Percentiles rank a stretch among this genome's conserved stretches.
Conservation (phyloP, 192 early-diverging fungal genomes). For the Rhizophagus sp. region DNA sequence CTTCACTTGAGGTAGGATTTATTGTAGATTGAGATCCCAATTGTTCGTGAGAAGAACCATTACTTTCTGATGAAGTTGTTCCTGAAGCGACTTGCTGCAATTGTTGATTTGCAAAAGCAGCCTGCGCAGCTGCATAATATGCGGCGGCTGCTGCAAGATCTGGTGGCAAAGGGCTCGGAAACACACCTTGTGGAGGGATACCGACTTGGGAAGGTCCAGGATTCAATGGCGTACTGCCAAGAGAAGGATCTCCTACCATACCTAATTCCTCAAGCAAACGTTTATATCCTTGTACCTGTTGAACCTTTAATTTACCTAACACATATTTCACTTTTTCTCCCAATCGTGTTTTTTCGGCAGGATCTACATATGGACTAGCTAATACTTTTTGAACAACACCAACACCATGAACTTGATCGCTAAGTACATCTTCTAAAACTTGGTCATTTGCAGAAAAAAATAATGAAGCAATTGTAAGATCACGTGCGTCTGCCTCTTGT, state of each 20-base stretch:
- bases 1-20: slow-evolving; percentile 1
- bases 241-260: slow-evolving; percentile 40
- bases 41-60: slow-evolving; percentile 20
- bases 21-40: slow-evolving; percentile 1
- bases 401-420: slow-evolving; percentile 87
- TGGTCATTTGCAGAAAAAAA: slow-evolving; percentile 71
- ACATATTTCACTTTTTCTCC: slow-evolving; percentile 72
- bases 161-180: slow-evolving; percentile 30
- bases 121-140: slow-evolving; percentile 21
- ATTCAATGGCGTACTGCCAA: slow-evolving; percentile 13
- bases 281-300: slow-evolving; percentile 77
- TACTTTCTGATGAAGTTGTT: slow-evolving; percentile 23
- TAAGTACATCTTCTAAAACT: slow-evolving; percentile 68
- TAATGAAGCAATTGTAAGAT: slow-evolving; percentile 77
- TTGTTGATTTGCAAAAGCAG: slow-evolving; percentile 28
- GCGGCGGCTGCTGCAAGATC: slow-evolving; percentile 38
- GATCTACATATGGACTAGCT: slow-evolving; percentile 72
- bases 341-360: slow-evolving; percentile 72
- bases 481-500: slow-evolving; percentile 86
- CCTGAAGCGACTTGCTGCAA: slow-evolving; percentile 15
- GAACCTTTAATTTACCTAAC: slow-evolving; percentile 58
- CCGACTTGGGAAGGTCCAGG: slow-evolving; percentile 12
- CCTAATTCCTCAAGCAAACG: slow-evolving; percentile 77
- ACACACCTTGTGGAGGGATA: slow-evolving; percentile 25
- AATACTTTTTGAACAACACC: slow-evolving; percentile 88